These are phyloP conservation scores for Physcomitrium patens DNA, from an alignment of 225 moss, liverwort and hornwort genomes.

Conservation along the genomic window DNA sequence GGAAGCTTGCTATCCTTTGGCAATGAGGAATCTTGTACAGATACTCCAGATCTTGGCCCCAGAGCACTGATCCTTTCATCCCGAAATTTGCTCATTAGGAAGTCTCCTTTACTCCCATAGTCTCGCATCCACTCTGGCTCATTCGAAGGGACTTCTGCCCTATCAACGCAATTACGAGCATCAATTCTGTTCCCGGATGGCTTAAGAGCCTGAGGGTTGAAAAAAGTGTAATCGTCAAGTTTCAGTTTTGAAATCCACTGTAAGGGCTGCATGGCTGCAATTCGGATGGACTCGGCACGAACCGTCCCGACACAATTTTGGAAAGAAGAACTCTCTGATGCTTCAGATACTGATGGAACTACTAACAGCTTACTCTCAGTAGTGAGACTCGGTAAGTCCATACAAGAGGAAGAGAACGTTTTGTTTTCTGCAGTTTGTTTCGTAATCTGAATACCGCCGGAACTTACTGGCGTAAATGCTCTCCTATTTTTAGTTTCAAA, in stretches of 20 bases:
- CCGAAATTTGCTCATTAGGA: conserved; percentile 9
- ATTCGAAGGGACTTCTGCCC: conserved; percentile 28
- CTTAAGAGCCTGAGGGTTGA: conserved; percentile 19
- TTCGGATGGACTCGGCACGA: conserved; percentile 52
- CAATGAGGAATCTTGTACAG: conserved; percentile 31
- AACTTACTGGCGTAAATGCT: not conserved
- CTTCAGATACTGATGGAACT: conserved; percentile 53
- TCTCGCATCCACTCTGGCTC: conserved; percentile 63
- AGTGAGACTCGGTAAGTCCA: conserved; percentile 49
- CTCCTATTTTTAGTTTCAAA: conserved; percentile 14
- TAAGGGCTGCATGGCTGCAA: conserved; percentile 46
- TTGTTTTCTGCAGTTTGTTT: conserved; percentile 9
- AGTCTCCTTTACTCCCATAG: conserved; percentile 34
- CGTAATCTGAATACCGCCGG: not conserved
- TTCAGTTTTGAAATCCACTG: conserved; percentile 48
- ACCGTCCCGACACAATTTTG: conserved; percentile 48
- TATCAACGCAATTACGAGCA: conserved; percentile 23
- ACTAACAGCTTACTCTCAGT: conserved; percentile 42
- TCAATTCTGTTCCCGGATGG: conserved; percentile 24
- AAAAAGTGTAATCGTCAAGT: conserved; percentile 20
- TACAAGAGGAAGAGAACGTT: conserved; percentile 33
- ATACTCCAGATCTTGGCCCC: conserved; percentile 15
- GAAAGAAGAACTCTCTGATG: conserved; percentile 51
- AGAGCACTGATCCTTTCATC: conserved; percentile 27
- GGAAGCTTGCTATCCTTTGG: conserved; percentile 26